Base-by-base conservation (phyloP, 306 rosid genomes). In the Senna tora region DNA sequence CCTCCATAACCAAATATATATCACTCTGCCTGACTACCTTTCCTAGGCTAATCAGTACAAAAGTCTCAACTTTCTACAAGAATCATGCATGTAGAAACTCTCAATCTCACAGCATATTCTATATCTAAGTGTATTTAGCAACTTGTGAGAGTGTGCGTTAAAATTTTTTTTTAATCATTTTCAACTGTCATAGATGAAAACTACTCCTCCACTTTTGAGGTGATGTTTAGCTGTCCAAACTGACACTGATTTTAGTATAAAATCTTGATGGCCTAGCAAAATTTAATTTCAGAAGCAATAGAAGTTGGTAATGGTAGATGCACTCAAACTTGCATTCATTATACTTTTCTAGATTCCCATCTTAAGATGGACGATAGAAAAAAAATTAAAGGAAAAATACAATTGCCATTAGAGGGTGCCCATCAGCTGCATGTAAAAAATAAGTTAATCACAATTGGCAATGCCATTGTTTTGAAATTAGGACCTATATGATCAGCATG, bases 361-460 rank as follows among this genome's bases (percentile, higher is more conserved):
- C 30, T 25, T 25, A 25, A 25, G 30, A 25, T 1, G 30, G 30
- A 25, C 1, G 30, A 25, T 25, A 1, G 30, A 25, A 25, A 25
- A 25, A 25, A 25, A n/a, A n/a, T n/a, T n/a, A n/a, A n/a, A n/a
- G n/a, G n/a, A n/a, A n/a, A n/a, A n/a, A n/a, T n/a, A n/a, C 30
- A 25, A 25, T 25, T 25, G 30, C 39, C n/a, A 4, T 50, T 52
- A 30, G 45, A 64, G 55, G 9, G 52, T 43, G 38, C n/a, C 34
- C 65, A 51, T 62, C 53, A 62, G 36, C 36, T 52, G 42, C 25
- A 28, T 5, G 57, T 59, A 38, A 52, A 62, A 49, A 76, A 9
- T 36, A 67, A 60, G 43, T 61, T 41, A 77, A 54, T 42, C 62
- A 61, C 8, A n/a, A n/a, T 71, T 64, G 46, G 45, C 73, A 33